Evolutionary conservation across 2,329 filamentous ascomycete genomes (phyloP), one percentile per base, ranked within the genome.

Genomic region (Westerdykella ornata): DNA sequence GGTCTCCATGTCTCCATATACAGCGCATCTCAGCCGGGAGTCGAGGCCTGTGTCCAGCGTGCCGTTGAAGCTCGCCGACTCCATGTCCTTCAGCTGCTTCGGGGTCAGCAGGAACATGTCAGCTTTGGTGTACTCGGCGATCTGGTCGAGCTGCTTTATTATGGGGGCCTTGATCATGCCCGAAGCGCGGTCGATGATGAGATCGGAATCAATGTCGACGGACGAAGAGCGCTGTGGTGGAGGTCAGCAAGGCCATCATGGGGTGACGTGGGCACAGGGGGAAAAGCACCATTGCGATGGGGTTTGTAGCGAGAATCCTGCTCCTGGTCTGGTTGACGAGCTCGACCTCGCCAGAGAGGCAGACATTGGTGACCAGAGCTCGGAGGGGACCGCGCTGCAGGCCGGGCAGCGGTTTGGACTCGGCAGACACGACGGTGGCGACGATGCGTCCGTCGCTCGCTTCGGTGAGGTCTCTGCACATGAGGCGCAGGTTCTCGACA

Each of bases 41-140:
- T 96, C 89, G 56, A 82, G 72, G 56, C 87, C 84, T 53, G 85
- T 85, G 58, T 92, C 82, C 58, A 92, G 82, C 42, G 59, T 62
- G 58, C 88, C 85, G 20, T 79, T 78, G 62, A 82, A 81, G 51
- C 85, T 88, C 35, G 85, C 85, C 48, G 84, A 81, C 53, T 94
- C 82, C 11, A 86, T 84, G 60, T 82, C 78, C 19, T 84, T 82
- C 22, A 26, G 12, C 49, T 89, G 77, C 67, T 94, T 95, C 3
- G 92, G 89, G 43, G 88, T 89, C 38, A 98, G 78, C 37, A 98
- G 74, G 68, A 98, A 98, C 54, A 98, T 94, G 67, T 98, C 92
- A 40, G 94, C 90, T 38, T 92, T 92, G 47, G 89, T 96, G 60
- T 85, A 94, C 52, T 75, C 78, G 9, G 92, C 86, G 59, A 95